Base-by-base conservation (phyloP, 23 red algal genomes). In the Gracilaria caudata region DNA sequence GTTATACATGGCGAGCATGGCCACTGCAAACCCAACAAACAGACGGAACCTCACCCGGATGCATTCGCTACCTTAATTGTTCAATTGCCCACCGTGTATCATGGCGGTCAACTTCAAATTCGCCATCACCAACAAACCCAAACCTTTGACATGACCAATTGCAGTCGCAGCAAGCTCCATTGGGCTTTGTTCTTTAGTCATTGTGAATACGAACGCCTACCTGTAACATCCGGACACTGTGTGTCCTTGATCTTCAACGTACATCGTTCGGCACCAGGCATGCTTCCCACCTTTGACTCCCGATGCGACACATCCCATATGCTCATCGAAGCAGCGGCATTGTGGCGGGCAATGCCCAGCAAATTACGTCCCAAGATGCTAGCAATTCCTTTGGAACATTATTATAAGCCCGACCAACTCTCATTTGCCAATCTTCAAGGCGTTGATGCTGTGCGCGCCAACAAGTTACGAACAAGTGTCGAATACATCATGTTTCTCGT, bases 161-260 rank as follows among this genome's bases (percentile, higher is more conserved):
- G 32, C 26, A 66, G 61, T 66, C 61, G 16, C 8, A 1, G 61
- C 61, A 66, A 37, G 32, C 14, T 66, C 8, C 14, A 66, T 14
- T 66, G 61, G 29, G 61, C 61, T 2, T 36, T 66, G 21, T 66
- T 66, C 30, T 66, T 66, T 66, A 66, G 29, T 37, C 26, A 66
- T 25, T 66, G 30, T 66, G 29, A 66, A 13, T 30, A 25, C 19
- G 26, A 66, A 36, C 61, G 61, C 30, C 30, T 66, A 10, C 26
- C 26, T 33, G 61, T 66, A 35, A 35, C 61, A 7, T 35, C 61
- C 17, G 30, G 61, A 12, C 32, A 36, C 8, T 66, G 61, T 66
- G 25, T 66, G 7, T 66, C 30, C 2, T 35, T 66, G 61, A 36
- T 66, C 61, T 66, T 36, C 29, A 35, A 16, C 35, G 30, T 66